Evolutionary conservation across 2,329 filamentous ascomycete genomes (phyloP).

Genomic region (Aspergillus melleus): DNA sequence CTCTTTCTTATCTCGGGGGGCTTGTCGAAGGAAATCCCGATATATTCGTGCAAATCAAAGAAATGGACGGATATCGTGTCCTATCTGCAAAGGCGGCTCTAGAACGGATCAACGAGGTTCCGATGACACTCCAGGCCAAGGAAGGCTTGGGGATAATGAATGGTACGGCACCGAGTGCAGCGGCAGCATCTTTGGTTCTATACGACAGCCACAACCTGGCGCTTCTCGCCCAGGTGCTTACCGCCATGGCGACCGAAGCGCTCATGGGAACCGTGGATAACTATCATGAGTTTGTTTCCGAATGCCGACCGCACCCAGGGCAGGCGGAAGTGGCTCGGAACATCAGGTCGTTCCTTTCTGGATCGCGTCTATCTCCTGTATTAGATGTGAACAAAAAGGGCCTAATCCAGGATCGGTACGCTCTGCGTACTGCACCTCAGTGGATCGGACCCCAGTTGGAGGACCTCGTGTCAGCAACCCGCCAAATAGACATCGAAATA

Average conservation of each 20-base stretch:
- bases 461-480: neutral
- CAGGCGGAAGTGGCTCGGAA: constrained; percentile 57
- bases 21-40: constrained; percentile 6
- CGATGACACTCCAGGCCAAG: constrained; percentile 44
- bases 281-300: constrained; percentile 58
- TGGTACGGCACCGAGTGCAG: constrained; percentile 48
- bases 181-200: constrained; percentile 47
- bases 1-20: constrained; percentile 4
- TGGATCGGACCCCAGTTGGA: constrained; percentile 67
- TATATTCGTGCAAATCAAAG: neutral
- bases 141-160: constrained; percentile 54
- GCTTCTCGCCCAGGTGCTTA: constrained; percentile 57
- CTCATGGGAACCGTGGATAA: constrained; percentile 56
- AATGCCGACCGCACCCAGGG: constrained; percentile 58
- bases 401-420: constrained; percentile 59
- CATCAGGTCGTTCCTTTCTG: constrained; percentile 50
- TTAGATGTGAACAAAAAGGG: neutral
- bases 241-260: constrained; percentile 61
- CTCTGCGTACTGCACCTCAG: constrained; percentile 62
- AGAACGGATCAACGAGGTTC: constrained; percentile 20
- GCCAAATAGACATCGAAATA: constrained; percentile 59
- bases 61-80: neutral
- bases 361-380: constrained; percentile 41
- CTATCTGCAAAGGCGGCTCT: constrained; percentile 26
- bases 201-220: constrained; percentile 55